These are phyloP conservation scores for Mortierella alpina DNA, from an alignment of 192 early-diverging fungal species.

Conservation along the genomic window DNA sequence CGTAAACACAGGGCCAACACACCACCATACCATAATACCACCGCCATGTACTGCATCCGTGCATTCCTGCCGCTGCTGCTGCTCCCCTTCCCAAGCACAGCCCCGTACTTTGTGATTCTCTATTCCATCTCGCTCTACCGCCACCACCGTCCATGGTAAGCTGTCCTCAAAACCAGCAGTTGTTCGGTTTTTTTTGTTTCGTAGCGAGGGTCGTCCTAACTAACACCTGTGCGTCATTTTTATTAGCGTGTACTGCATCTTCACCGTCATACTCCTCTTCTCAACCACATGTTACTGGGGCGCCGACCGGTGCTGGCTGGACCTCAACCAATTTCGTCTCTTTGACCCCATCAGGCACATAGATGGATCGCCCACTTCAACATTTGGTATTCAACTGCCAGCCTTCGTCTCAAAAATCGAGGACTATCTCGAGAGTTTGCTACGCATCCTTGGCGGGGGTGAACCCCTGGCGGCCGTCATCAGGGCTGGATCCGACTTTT, in stretches of 20 bases:
- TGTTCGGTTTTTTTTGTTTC: conserved; percentile 9
- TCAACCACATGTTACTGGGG: conserved; percentile 73
- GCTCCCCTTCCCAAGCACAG: conserved; percentile 69
- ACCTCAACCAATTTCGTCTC: conserved; percentile 53
- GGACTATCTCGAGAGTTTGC: conserved; percentile 8
- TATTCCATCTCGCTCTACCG: conserved; percentile 65
- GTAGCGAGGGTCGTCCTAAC: not conserved
- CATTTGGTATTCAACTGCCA: conserved; percentile 38
- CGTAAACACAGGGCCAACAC: not conserved
- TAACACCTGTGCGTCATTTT: not conserved
- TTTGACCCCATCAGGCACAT: conserved; percentile 37
- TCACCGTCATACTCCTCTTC: conserved; percentile 65
- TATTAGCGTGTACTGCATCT: conserved; percentile 65
- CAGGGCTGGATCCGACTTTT: conserved; percentile 16
- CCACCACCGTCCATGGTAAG: conserved; percentile 71
- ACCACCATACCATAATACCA: not conserved
- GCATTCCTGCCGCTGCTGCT: conserved; percentile 69
- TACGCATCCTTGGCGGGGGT: conserved; percentile 31
- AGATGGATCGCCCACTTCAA: conserved; percentile 37
- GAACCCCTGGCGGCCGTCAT: conserved; percentile 34
- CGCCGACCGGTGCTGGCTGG: conserved; percentile 69
- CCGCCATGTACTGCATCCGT: conserved; percentile 67
- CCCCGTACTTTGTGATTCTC: conserved; percentile 66
- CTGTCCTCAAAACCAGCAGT: not conserved
- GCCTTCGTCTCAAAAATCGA: conserved; percentile 27